Evolutionary conservation across 2,329 filamentous ascomycete species (phyloP).

Genomic region (Neofusicoccum parvum): DNA sequence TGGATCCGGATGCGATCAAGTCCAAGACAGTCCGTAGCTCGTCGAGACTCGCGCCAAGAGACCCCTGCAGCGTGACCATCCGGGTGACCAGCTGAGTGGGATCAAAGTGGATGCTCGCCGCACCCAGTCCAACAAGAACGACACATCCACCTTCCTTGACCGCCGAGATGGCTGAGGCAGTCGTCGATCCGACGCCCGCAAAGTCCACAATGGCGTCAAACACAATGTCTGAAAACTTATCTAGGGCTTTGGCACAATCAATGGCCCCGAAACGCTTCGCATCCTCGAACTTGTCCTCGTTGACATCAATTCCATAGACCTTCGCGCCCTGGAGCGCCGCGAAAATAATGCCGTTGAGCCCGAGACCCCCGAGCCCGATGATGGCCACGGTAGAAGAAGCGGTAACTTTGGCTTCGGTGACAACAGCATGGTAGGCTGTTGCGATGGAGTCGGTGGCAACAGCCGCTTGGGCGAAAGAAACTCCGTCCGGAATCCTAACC

Average conservation of each 20-base stretch:
- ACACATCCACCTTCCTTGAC: background rate
- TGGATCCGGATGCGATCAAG: background rate
- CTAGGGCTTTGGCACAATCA: background rate
- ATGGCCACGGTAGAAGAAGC: background rate
- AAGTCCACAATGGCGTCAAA: background rate
- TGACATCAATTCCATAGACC: background rate
- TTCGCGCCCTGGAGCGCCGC: background rate
- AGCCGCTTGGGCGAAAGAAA: slow-evolving; percentile 16
- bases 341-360: background rate
- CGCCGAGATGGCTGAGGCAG: background rate
- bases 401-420: background rate
- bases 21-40: background rate
- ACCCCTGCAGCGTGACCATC: background rate
- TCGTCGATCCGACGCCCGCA: background rate
- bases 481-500: slow-evolving; percentile 15
- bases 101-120: background rate
- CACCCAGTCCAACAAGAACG: background rate
- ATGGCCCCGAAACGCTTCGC: background rate
- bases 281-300: background rate
- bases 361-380: background rate
- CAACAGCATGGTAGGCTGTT: slow-evolving; percentile 21
- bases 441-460: slow-evolving; percentile 20
- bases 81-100: background rate
- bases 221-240: background rate
- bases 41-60: background rate